A percentile compares a stretch with the other conserved stretches of the same genome.
phyloP scores from a whole-genome alignment of 306 rosid genomes.

The Lathyrus aphaca region DNA sequence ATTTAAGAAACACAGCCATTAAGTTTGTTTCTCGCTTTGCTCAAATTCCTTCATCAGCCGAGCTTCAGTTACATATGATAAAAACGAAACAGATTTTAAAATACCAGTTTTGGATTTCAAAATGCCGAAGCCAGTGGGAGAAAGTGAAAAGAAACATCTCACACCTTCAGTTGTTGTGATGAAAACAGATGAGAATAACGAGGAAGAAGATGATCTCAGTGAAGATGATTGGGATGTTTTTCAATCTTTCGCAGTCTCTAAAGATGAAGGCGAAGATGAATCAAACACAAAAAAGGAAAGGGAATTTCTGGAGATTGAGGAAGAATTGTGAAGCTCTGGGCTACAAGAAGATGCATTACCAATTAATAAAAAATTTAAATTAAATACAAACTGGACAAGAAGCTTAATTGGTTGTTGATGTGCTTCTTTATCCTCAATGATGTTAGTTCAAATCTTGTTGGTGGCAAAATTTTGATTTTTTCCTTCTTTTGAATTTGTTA shows the following conservation, averaged over 20 bases:
- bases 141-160: constrained; percentile 49
- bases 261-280: constrained; percentile 54
- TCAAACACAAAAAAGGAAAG: constrained; percentile 37
- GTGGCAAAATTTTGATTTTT: no score
- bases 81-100: constrained; percentile 51
- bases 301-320: constrained; percentile 37
- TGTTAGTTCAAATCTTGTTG: no score
- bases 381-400: no score
- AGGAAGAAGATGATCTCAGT: constrained; percentile 57
- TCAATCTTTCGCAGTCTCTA: constrained; percentile 82
- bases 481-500: no score
- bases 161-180: constrained; percentile 34
- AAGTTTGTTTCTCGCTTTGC: constrained; percentile 92
- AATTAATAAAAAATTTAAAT: no score
- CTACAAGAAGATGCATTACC: constrained; percentile 4
- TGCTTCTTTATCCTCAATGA: no score
- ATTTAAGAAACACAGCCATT: constrained; percentile 68
- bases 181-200: constrained; percentile 32
- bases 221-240: constrained; percentile 96
- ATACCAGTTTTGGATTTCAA: constrained; percentile 69
- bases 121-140: constrained; percentile 54
- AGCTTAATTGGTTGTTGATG: no score
- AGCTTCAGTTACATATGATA: constrained; percentile 80
- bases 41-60: constrained; percentile 90
- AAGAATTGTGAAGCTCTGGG: constrained; percentile 35